Evolutionary conservation across 371 early-diverging fungal species (phyloP).

Genomic region (Phascolomyces articulosus): DNA sequence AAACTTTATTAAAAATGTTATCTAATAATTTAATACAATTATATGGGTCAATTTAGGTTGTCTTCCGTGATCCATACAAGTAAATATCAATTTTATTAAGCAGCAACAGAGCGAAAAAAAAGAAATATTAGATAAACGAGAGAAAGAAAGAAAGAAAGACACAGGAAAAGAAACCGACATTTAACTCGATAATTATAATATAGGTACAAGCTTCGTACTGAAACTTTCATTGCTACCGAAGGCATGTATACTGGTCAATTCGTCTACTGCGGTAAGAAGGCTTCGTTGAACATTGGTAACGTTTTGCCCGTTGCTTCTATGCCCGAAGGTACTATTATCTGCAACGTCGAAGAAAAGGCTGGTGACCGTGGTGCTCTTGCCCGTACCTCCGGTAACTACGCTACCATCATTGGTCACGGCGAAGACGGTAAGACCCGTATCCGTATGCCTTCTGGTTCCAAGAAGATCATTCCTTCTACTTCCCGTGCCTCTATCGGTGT

Average conservation of each 20-base stretch:
- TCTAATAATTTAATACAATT: too few relatives aligned
- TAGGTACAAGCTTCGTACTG: conserved; percentile 89
- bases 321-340: conserved; percentile 99
- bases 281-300: conserved; percentile 96
- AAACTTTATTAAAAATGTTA: too few relatives aligned
- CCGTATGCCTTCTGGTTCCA: conserved; percentile 97
- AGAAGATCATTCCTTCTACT: conserved; percentile 90
- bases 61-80: conserved; percentile 59
- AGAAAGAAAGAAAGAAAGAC: neutral
- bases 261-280: conserved; percentile 99
- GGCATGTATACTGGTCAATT: conserved; percentile 99
- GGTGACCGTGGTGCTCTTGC: conserved; percentile 99
- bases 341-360: conserved; percentile 97
- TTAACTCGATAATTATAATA: neutral
- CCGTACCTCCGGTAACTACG: conserved; percentile 98
- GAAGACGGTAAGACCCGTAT: conserved; percentile 98
- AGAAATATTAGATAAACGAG: neutral
- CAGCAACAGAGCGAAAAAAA: neutral
- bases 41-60: conserved; percentile 24
- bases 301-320: conserved; percentile 93
- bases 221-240: conserved; percentile 98
- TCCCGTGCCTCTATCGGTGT: conserved; percentile 99
- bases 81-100: conserved; percentile 1
- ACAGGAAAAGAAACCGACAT: neutral
- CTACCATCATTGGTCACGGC: conserved; percentile 99